These are phyloP conservation scores for Emmonsiellopsis sp. DNA, from an alignment of 2,329 filamentous ascomycete genomes.

Conservation along the genomic window DNA sequence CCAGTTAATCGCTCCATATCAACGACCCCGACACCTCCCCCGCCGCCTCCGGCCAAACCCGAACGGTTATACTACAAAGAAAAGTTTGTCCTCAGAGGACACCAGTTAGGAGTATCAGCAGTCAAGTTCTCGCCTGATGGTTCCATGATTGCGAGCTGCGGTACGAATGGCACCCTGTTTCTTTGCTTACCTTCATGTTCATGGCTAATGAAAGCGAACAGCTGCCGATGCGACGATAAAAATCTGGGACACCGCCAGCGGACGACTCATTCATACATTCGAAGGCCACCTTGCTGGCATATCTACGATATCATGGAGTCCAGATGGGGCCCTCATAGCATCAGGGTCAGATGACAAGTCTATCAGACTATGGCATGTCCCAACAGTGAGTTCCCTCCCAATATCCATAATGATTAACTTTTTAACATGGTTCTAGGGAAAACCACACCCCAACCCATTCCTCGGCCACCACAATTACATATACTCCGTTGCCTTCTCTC, in stretches of 20 bases:
- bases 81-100: constrained; percentile 64
- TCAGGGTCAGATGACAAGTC: constrained; percentile 94
- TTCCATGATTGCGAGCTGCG: constrained; percentile 79
- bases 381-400: constrained; percentile 33
- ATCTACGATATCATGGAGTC: constrained; percentile 88
- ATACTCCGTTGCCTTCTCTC: constrained; percentile 89
- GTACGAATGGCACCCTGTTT: constrained; percentile 29
- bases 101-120: constrained; percentile 69
- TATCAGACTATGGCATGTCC: constrained; percentile 80
- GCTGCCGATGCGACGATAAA: constrained; percentile 83
- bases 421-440: constrained; percentile 31
- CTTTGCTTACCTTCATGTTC: background rate
- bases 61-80: constrained; percentile 58
- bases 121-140: constrained; percentile 90
- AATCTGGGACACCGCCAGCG: constrained; percentile 76
- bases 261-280: constrained; percentile 74
- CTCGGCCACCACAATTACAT: constrained; percentile 94
- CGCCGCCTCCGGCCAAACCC: constrained; percentile 41
- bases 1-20: constrained; percentile 7
- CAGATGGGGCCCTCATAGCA: constrained; percentile 77
- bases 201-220: constrained; percentile 17
- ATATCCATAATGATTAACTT: background rate
- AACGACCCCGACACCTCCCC: constrained; percentile 28
- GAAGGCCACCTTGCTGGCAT: constrained; percentile 91
- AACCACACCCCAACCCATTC: constrained; percentile 53